phyloP scores from a whole-genome alignment of 805 yeast genomes.

The Candida fluviatilis region DNA sequence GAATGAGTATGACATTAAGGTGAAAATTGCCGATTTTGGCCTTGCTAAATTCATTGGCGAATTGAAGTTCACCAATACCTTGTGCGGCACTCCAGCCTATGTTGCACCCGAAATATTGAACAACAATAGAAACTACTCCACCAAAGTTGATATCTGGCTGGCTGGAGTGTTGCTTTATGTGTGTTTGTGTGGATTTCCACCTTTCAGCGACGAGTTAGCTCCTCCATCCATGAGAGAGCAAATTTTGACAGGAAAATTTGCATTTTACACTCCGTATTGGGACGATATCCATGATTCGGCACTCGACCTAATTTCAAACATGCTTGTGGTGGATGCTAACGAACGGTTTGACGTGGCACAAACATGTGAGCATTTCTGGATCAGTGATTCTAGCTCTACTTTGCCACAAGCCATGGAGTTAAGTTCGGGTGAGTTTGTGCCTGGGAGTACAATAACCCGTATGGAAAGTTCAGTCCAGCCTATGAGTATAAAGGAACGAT shows the following conservation, averaged over 20 bases:
- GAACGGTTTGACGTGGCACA: conserved; percentile 38
- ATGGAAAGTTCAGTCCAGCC: conserved; percentile 3
- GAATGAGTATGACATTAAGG: conserved; percentile 56
- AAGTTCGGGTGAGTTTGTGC: not conserved
- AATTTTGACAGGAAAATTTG: conserved; percentile 60
- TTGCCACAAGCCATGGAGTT: not conserved
- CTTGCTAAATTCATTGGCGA: conserved; percentile 67
- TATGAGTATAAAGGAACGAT: conserved; percentile 2
- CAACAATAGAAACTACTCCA: conserved; percentile 57
- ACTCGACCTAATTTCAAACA: conserved; percentile 58
- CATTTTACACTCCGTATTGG: conserved; percentile 79
- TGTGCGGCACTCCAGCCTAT: conserved; percentile 85
- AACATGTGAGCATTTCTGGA: conserved; percentile 44
- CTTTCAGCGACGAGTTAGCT: conserved; percentile 76
- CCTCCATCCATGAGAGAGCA: conserved; percentile 79
- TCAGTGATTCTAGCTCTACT: conserved; percentile 17
- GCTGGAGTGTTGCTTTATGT: conserved; percentile 75
- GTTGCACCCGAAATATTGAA: conserved; percentile 76
- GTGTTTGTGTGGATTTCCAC: conserved; percentile 81
- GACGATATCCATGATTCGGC: conserved; percentile 64
- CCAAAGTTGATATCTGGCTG: conserved; percentile 79
- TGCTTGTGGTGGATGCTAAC: conserved; percentile 52
- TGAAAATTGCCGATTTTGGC: conserved; percentile 84
- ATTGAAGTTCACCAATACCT: conserved; percentile 65
- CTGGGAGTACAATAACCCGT: not conserved